Evolutionary conservation across 805 yeast species (phyloP).

Genomic region (Candida endomychidarum): DNA sequence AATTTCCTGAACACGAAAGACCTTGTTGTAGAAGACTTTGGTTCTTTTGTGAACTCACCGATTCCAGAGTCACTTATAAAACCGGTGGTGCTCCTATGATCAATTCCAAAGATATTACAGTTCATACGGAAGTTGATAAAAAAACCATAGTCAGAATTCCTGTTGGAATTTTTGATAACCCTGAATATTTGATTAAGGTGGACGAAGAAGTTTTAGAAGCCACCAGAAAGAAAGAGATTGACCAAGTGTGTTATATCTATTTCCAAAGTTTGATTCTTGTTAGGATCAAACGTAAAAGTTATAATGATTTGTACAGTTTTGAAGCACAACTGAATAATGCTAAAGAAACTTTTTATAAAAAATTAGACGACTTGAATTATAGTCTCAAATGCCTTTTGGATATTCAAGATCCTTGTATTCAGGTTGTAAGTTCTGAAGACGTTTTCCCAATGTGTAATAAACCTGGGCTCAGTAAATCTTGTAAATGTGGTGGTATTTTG

Average conservation of each 20-base stretch:
- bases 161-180: neutral
- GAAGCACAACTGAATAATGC: slow-evolving; percentile 15
- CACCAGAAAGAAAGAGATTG: no score
- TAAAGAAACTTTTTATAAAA: slow-evolving; percentile 12
- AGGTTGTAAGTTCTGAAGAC: neutral
- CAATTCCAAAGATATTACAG: slow-evolving; percentile 20
- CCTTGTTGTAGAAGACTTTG: slow-evolving; percentile 23
- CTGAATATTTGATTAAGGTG: slow-evolving; percentile 11
- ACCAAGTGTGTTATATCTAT: neutral
- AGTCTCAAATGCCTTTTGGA: neutral
- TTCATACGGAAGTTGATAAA: slow-evolving; percentile 25
- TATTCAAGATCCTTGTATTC: slow-evolving; percentile 1
- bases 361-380: slow-evolving; percentile 16
- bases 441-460: neutral
- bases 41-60: slow-evolving; percentile 31
- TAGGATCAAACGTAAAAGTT: slow-evolving; percentile 25
- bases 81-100: slow-evolving; percentile 30
- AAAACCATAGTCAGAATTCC: slow-evolving; percentile 14
- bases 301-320: slow-evolving; percentile 24
- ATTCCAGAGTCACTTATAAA: slow-evolving; percentile 28
- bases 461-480: neutral
- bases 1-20: slow-evolving; percentile 16
- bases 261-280: slow-evolving; percentile 12
- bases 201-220: neutral
- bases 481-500: slow-evolving; percentile 5